phyloP scores from a whole-genome alignment of 129 eudicot genomes.

The Tagetes erecta region DNA sequence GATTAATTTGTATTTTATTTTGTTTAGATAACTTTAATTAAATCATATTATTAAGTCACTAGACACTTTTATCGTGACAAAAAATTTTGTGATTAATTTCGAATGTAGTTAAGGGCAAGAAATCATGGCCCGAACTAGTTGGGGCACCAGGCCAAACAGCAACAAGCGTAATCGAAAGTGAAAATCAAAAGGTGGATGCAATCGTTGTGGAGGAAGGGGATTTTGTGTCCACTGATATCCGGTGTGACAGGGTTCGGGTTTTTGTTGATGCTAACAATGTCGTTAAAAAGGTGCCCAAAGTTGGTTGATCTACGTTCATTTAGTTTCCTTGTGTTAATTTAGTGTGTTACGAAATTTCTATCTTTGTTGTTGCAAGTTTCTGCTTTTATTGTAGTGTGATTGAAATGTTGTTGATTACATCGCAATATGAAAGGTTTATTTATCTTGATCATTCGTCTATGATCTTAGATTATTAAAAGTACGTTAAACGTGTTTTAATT shows the following conservation, averaged over 20 bases:
- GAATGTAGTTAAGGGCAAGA: constrained; percentile 32
- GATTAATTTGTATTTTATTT: background rate
- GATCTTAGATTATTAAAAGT: background rate
- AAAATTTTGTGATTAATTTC: background rate
- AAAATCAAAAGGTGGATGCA: constrained; percentile 27
- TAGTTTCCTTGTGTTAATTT: background rate
- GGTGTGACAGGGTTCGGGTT: constrained; percentile 38
- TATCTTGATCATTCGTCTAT: background rate
- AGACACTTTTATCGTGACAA: background rate
- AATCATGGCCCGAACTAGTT: constrained; percentile 39
- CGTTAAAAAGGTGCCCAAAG: constrained; percentile 30
- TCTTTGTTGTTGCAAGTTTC: background rate
- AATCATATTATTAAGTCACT: background rate
- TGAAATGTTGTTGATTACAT: background rate
- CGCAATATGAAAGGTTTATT: background rate
- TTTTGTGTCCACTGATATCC: constrained; percentile 14
- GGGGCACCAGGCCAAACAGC: constrained; percentile 28
- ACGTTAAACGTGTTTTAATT: background rate
- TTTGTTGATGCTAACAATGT: constrained; percentile 25
- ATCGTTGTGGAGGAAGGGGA: constrained; percentile 32
- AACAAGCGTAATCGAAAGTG: constrained; percentile 21
- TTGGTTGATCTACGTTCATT: constrained; percentile 24
- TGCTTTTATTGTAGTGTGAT: background rate
- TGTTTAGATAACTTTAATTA: background rate
- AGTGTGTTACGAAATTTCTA: background rate